These are phyloP conservation scores for Alternaria sp. DNA, from an alignment of 2,329 filamentous ascomycete genomes.

Conservation along the genomic window DNA sequence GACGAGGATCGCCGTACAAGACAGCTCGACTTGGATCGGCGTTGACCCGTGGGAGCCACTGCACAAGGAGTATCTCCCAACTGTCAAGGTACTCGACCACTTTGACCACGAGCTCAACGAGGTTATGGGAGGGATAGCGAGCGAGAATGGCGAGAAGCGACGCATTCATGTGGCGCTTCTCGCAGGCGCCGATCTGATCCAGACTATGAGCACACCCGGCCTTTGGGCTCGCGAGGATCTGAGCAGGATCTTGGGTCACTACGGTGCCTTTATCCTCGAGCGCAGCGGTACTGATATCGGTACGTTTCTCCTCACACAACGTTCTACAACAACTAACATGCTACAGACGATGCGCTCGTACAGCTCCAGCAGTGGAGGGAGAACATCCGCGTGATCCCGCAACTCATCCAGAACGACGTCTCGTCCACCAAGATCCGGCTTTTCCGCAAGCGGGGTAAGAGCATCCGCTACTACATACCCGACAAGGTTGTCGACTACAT, in stretches of 20 bases:
- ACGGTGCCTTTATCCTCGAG: constrained; percentile 86
- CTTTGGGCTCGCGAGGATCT: constrained; percentile 87
- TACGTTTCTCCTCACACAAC: constrained; percentile 13
- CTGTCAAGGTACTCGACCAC: constrained; percentile 87
- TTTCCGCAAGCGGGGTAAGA: constrained; percentile 59
- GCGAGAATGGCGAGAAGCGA: constrained; percentile 69
- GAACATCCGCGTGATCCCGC: constrained; percentile 86
- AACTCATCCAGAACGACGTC: constrained; percentile 86
- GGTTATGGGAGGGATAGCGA: constrained; percentile 74
- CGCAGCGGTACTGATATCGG: constrained; percentile 81
- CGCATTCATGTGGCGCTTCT: constrained; percentile 79
- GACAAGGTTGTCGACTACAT: constrained; percentile 49
- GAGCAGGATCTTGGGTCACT: constrained; percentile 84
- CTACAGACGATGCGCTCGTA: constrained; percentile 76
- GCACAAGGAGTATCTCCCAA: constrained; percentile 84
- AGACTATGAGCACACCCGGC: constrained; percentile 59
- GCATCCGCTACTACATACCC: constrained; percentile 51
- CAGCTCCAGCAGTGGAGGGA: constrained; percentile 81
- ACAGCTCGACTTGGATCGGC: constrained; percentile 57
- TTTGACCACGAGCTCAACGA: constrained; percentile 90
- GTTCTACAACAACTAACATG: constrained; percentile 15
- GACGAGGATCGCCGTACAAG: constrained; percentile 81
- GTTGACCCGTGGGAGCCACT: constrained; percentile 70
- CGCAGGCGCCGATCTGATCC: constrained; percentile 67
- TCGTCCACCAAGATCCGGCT: constrained; percentile 83